Base-by-base conservation (phyloP, 345 rosid species). In the Euphorbia lathyris region DNA sequence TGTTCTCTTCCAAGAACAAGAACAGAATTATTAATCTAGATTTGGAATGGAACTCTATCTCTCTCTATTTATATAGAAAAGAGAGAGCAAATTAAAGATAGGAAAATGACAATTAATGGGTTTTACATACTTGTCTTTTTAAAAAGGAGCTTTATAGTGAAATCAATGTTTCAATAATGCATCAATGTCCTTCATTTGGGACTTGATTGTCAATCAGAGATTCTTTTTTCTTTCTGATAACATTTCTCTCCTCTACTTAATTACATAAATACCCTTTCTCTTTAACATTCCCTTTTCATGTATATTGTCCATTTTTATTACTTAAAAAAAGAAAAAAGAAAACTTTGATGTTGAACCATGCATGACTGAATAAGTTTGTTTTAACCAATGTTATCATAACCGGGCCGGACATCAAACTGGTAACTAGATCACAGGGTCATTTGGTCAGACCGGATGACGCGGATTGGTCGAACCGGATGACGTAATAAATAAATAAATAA, bases 201-300 rank as follows among this genome's bases (percentile, higher is more conserved):
- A n/a, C 56, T 57, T 65, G 12, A 70, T 75, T 73, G 75, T 65
- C 75, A 57, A 5, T 1, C 27, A 34, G 50, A 72, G 79, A 78
- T 75, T 78, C 76, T 32, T 76, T n/a, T 43, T 48, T 55, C 52
- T 59, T 68, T 68, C 45, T 59, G 25, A 29, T 52, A 53, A 63
- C 67, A 72, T 30, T 26, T 70, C 64, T 36, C 64, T 66, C 8
- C 57, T 8, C 2, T 26, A 26, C 47, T 3, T 53, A 68, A 68
- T 81, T 74, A 74, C 78, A 16, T 26, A 45, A 45, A 55, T 47
- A 26, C 40, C 80, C 77, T 58, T 56, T 32, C 16, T 9, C 36
- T 5, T 32, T 32, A 32, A 32, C 36, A 32, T 32, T 32, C 36
- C n/a, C 38, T 34, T 34, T 34, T 34, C 4, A 34, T 34, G 38